A percentile compares a stretch with the other conserved stretches of the same genome.
These are phyloP conservation scores for Elaeis oleifera DNA, from an alignment of 202 grass and related monocot species.

Conservation along the genomic window DNA sequence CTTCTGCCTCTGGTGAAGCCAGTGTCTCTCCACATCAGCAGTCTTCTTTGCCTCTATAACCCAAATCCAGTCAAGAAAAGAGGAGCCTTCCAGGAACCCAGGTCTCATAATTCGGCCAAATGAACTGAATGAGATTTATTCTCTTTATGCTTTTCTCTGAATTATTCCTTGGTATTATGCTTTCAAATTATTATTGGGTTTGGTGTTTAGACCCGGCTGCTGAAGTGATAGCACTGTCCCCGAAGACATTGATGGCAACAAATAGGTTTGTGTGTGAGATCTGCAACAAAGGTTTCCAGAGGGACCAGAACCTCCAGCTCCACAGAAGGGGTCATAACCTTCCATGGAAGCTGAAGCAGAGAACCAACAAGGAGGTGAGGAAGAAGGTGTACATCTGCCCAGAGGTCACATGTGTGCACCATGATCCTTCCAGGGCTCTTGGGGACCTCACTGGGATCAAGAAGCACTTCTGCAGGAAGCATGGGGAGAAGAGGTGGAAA, in stretches of 20 bases:
- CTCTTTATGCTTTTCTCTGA: conserved; percentile 8
- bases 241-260: conserved; percentile 82
- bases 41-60: conserved; percentile 10
- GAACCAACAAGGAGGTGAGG: conserved; percentile 37
- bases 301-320: conserved; percentile 94
- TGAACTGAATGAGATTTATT: background rate
- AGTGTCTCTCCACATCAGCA: conserved; percentile 21
- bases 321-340: conserved; percentile 95
- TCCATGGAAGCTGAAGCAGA: conserved; percentile 94
- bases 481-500: conserved; percentile 98
- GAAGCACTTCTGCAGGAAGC: conserved; percentile 97
- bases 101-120: conserved; percentile 26
- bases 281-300: conserved; percentile 88
- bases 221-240: conserved; percentile 84
- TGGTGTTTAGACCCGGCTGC: conserved; percentile 49
- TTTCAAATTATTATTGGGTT: background rate
- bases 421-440: conserved; percentile 67
- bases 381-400: conserved; percentile 96
- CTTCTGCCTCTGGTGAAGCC: conserved; percentile 8
- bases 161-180: background rate
- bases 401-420: conserved; percentile 69
- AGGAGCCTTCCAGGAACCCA: conserved; percentile 81
- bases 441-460: conserved; percentile 88
- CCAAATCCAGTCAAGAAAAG: conserved; percentile 40
- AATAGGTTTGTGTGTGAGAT: conserved; percentile 93